phyloP scores from a whole-genome alignment of 2,329 filamentous ascomycete genomes.

The Ophiocordyceps camponoti-saundersi region DNA sequence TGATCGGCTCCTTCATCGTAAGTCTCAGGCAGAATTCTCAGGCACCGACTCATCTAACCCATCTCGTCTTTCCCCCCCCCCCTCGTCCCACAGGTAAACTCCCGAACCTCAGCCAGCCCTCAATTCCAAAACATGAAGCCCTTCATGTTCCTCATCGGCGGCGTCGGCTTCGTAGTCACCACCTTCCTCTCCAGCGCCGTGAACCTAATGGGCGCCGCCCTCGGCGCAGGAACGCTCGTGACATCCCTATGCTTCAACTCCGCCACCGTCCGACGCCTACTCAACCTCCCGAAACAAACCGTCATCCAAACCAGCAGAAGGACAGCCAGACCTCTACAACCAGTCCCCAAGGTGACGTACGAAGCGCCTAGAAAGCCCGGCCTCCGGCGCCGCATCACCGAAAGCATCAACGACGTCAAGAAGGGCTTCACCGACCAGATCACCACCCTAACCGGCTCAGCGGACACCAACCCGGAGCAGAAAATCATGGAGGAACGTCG shows the following conservation, averaged over 20 bases:
- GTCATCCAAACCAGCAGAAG: too few relatives aligned
- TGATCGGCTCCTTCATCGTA: constrained; percentile 40
- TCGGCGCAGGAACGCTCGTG: constrained; percentile 19
- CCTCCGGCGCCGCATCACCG: constrained; percentile 14
- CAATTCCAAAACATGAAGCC: constrained; percentile 20
- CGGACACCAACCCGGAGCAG: constrained; percentile 14
- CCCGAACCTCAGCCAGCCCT: constrained; percentile 13
- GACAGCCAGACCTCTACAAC: too few relatives aligned
- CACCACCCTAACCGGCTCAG: constrained; percentile 17
- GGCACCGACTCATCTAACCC: too few relatives aligned
- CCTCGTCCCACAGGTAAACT: constrained; percentile 14
- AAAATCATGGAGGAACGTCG: constrained; percentile 17
- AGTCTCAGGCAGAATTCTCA: constrained; percentile 5
- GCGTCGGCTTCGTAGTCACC: constrained; percentile 25
- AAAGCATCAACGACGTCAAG: constrained; percentile 18
- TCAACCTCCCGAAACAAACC: constrained; percentile 19
- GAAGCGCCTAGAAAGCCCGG: constrained; percentile 5
- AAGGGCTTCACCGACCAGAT: constrained; percentile 18
- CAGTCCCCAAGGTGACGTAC: too few relatives aligned
- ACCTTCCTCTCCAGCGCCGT: constrained; percentile 29
- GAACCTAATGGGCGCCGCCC: constrained; percentile 29
- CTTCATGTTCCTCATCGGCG: constrained; percentile 25
- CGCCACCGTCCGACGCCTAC: constrained; percentile 11
- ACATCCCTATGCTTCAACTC: constrained; percentile 21
- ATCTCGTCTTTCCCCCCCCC: background rate